Evolutionary conservation across 1,284 basidiomycete genomes (phyloP), one percentile per base, ranked within the genome.

Genomic region (Ustilago lituana): DNA sequence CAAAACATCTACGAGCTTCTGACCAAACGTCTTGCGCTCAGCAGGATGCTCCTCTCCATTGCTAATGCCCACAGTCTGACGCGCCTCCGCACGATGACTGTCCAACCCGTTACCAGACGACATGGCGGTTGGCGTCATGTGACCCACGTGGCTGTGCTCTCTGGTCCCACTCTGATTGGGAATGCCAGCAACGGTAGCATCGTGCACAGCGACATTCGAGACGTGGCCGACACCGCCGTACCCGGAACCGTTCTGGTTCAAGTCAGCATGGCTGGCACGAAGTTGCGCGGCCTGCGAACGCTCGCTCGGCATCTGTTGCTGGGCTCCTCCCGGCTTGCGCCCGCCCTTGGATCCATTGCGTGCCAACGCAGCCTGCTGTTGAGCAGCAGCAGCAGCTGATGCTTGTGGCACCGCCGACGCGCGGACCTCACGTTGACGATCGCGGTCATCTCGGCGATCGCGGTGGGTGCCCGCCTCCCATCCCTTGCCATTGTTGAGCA

Each of bases 401-500:
- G 57, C 56, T 49, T 58, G 66, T 19, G 58, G 61, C 10, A 32
- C 57, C 7, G 57, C 57, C 50, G 65, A 68, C 0, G 66, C 74
- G 11, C 75, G 59, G 3, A 49, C 43, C 50, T 78, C 76, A 37
- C 71, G 69, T 27, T 72, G 67, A 23, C 75, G 69, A 27, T 78
- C 74, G 6, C 77, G 58, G 22, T 78, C 76, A 41, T 85, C 85
- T 51, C 59, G 73, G 52, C 57, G 47, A 39, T 73, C 71, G 31
- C 66, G 62, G 56, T 54, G 37, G 78, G 88, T 85, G 38, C 89
- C 89, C 33, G 87, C 88, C 84, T 98, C 94, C 94, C 94, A 98
- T 53, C 95, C 95, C 84, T 93, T 91, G 40, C 93, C 94, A 74
- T 89, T 88, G 83, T 94, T 91, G 52, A 94, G 85, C 59, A 91